Evolutionary conservation across 83 land plant genomes (phyloP), one percentile per base, ranked within the genome.

Genomic region (Picea abies): DNA sequence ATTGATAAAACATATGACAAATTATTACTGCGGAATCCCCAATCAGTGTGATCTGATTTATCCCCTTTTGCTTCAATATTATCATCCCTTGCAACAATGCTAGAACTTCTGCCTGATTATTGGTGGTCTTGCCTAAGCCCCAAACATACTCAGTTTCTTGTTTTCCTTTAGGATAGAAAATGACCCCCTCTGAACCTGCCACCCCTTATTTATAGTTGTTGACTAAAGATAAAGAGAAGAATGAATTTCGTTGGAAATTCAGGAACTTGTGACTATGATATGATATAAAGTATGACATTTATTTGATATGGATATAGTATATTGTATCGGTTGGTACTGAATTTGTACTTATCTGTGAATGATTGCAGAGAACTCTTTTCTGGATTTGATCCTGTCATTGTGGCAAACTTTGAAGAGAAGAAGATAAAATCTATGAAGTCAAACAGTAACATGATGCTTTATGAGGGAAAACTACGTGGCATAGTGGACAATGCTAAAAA

Each of bases 401-500:
- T 93, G 63, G 92, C 98, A 70, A 86, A 86, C 56, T 91, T 87
- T 68, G 84, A 83, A 56, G 98, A 95, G 82, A 84, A 86, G 82
- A 90, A 90, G 76, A 84, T 93, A 37, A 35, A 79, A 11, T 85
- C 90, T 9, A 65, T 95, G 22, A 84, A 82, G 63, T 65, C 73
- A 64, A 80, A 67, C 73, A 84, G 82, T 17, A 82, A 32, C 37
- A 81, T 79, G 37, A 71, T 92, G 75, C 73, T 90, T 10, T 85
- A 93, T 70, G 91, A 95, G 89, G 88, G 90, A 25, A 95, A 95
- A 89, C 82, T 95, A 8, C 90, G 93, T 20, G 93, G 93, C 35
- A 79, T 92, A 44, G 91, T 92, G 37, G 93, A 93, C 35, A 95
- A 95, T 84, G 96, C 98, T n/a, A 89, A 86, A 49, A 89, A 86